Base-by-base conservation (phyloP, 1,139 yeast species). In the Suhomyces maxii region DNA sequence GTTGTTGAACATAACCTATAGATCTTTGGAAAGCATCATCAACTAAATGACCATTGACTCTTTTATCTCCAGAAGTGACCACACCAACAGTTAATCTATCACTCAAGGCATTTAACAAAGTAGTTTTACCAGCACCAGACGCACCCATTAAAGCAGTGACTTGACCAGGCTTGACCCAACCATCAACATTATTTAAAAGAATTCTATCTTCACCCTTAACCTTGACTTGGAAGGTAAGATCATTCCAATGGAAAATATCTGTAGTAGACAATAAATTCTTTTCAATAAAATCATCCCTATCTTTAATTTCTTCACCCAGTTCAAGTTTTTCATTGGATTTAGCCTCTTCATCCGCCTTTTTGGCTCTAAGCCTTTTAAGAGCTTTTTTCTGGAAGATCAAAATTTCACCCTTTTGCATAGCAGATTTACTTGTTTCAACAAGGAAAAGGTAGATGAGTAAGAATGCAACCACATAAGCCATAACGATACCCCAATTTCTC, bases 21-120 rank as follows among this genome's bases (percentile, higher is more conserved):
- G 81, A 74, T 39, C 76, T 73, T 52, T 77, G 63, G 23, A 79
- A 68, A 2, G 77, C 70, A 34, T 63, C 52, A 42, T 61, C 53
- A 55, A 52, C 39, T 4, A 42, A 41, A 8, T 47, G 47, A 7
- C 55, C 55, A 40, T 52, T 50, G 2, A 52, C 55, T 51, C 49
- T 47, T 33, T 50, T 41, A 13, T 30, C 32, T 12, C 55, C 55
- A 3, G 46, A 48, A 7, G 55, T 49, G 28, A 52, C 45, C 5
- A 46, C 47, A 38, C 55, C 55, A 12, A 44, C 41, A 8, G 53
- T 49, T n/a, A 47, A 42, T 34, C 55, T 39, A 33, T 50, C 51
- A 37, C 52, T 46, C 31, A 52, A 42, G 18, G 51, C 45, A 41
- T 52, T 52, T 44, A 52, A 50, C 37, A 52, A 44, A 8, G 55